phyloP scores from a whole-genome alignment of 768 basidiomycete species.

The Trametes meyenii region DNA sequence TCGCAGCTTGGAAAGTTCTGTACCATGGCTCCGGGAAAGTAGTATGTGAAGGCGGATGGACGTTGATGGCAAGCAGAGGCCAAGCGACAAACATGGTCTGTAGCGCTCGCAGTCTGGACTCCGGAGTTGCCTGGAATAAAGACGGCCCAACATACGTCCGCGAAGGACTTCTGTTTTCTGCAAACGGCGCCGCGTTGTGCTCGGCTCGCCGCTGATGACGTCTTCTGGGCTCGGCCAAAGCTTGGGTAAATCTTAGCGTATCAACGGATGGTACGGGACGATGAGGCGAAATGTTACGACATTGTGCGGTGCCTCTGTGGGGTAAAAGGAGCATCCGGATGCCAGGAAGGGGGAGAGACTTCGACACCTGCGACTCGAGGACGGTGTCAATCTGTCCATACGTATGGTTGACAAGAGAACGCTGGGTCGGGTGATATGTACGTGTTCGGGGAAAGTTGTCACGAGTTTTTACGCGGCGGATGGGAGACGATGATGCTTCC shows the following conservation, averaged over 20 bases:
- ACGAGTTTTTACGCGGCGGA: not conserved
- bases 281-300: constrained; percentile 14
- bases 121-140: constrained; percentile 1
- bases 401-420: not conserved
- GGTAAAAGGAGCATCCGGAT: not conserved
- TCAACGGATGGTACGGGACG: constrained; percentile 14
- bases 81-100: constrained; percentile 5
- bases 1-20: constrained; percentile 8
- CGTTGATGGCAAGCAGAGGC: constrained; percentile 17
- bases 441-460: not conserved
- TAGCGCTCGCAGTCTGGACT: not conserved
- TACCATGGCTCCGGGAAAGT: not conserved
- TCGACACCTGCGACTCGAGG: too few relatives aligned
- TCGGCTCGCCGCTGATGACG: constrained; percentile 1
- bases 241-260: not conserved
- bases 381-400: constrained; percentile 1
- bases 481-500: too few relatives aligned
- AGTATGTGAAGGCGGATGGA: constrained; percentile 11
- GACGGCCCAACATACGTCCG: constrained; percentile 9
- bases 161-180: not conserved
- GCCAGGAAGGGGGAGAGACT: not conserved
- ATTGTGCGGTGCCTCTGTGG: constrained; percentile 5
- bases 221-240: constrained; percentile 14
- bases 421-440: not conserved
- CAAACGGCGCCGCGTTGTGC: not conserved